Percentiles rank a stretch among this genome's conserved stretches.
phyloP scores from a whole-genome alignment of 345 rosid genomes.

The Brassica rapa region DNA sequence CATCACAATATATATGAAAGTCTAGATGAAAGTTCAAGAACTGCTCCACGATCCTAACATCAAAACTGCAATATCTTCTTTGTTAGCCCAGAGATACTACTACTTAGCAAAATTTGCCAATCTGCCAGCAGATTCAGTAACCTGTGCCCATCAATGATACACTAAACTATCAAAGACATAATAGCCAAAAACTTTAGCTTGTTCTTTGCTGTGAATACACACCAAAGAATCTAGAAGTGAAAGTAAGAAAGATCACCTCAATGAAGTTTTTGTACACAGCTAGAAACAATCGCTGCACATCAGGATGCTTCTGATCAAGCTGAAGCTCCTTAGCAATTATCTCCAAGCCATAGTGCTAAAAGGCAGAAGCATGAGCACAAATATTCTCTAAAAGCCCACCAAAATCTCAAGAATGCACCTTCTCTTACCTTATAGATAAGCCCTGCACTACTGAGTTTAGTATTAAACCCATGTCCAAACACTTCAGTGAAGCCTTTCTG shows the following conservation, averaged over 20 bases:
- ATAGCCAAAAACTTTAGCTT: background rate
- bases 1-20: background rate
- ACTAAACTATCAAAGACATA: constrained; percentile 6
- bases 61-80: too few relatives aligned
- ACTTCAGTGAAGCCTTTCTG: constrained; percentile 78
- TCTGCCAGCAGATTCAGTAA: background rate
- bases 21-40: background rate
- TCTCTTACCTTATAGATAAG: constrained; percentile 70
- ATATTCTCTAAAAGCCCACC: background rate
- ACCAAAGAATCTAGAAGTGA: background rate
- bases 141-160: background rate
- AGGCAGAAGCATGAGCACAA: background rate
- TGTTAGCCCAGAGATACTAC: too few relatives aligned
- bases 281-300: constrained; percentile 62
- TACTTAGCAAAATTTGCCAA: background rate
- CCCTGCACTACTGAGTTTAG: constrained; percentile 90
- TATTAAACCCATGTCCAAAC: constrained; percentile 78
- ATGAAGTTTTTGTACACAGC: constrained; percentile 81
- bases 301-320: constrained; percentile 65
- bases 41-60: background rate
- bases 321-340: constrained; percentile 74
- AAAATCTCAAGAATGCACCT: constrained; percentile 8
- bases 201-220: background rate
- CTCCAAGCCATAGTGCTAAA: constrained; percentile 83
- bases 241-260: constrained; percentile 54